Evolutionary conservation across 1,284 basidiomycete genomes (phyloP), one percentile per base, ranked within the genome.

Genomic region (Fistulinella cinereoalba): DNA sequence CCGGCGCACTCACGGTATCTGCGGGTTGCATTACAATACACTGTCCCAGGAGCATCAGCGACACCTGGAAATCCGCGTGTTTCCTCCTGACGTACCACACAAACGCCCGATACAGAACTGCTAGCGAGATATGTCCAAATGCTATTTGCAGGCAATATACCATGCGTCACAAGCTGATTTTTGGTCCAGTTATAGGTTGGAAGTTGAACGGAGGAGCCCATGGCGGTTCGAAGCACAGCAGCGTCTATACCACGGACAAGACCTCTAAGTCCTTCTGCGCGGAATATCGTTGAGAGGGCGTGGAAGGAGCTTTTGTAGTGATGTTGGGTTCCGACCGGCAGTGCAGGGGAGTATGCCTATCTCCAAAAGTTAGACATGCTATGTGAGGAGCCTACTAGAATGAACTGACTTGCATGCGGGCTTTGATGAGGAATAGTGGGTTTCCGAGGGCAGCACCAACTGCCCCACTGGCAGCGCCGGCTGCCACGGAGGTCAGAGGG

Each of bases 181-280:
- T 97, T 97, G 27, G 91, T 88, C 69, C 91, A 90, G 59, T 93
- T 96, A 68, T 99, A 99, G 33, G 91, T 91, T 0, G 96, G 96
- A 32, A 99, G 71, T 81, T 99, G 96, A 49, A 88, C 89, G 22
- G 89, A 92, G 43, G 85, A 89, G 27, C 95, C 96, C 89, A 95
- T 97, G 4, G 91, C 85, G 9, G 96, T 98, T 49, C 96, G 78
- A 47, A 99, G 71, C 50, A 97, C 86, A 6, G 96, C 95, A 24
- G 95, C 93, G 60, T 95, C 92, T 37, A 97, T 88, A 31, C 96
- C 96, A 49, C 96, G 82, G 45, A 90, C 73, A 23, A 98, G 74
- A 10, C 96, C 96, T 15, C 83, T 75, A 39, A 83, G 66, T 25
- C 89, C 81, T 64, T 98, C 95, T 3, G 80, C 76, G 44, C 75